Conservation (phyloP, 1,139 yeast genomes). For the Lodderomyces parapsilosis region DNA sequence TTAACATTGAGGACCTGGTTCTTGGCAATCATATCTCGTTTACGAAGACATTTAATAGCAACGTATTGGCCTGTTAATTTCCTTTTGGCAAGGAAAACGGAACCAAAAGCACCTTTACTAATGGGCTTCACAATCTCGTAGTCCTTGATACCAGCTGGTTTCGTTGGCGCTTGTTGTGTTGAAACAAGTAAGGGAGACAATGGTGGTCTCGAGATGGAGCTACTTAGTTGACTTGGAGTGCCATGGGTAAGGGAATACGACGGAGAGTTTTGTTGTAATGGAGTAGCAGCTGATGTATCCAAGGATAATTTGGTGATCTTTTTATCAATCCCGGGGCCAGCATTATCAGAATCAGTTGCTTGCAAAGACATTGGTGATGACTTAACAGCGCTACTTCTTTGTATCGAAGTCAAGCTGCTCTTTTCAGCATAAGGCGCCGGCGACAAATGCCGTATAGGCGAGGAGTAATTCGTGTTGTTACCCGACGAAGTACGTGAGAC, state of each 20-base stretch:
- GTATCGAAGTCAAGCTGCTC: slow-evolving; percentile 55
- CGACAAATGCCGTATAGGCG: slow-evolving; percentile 56
- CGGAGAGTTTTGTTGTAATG: slow-evolving; percentile 2
- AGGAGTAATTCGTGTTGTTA: slow-evolving; percentile 37
- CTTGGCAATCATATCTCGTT: slow-evolving; percentile 94
- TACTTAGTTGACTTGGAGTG: slow-evolving; percentile 13
- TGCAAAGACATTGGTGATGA: slow-evolving; percentile 16
- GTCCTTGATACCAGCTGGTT: slow-evolving; percentile 75
- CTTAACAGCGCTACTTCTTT: slow-evolving; percentile 34
- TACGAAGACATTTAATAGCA: slow-evolving; percentile 91
- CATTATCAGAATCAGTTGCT: slow-evolving; percentile 7
- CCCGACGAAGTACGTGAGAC: slow-evolving; percentile 18
- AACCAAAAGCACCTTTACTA: slow-evolving; percentile 96
- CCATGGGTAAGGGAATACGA: slow-evolving; percentile 8
- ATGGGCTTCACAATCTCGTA: slow-evolving; percentile 91
- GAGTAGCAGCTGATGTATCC: slow-evolving; percentile 8
- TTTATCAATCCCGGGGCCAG: slow-evolving; percentile 8
- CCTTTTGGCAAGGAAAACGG: slow-evolving; percentile 83
- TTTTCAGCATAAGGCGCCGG: slow-evolving; percentile 51
- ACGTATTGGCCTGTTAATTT: slow-evolving; percentile 90
- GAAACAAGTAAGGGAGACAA: slow-evolving; percentile 80
- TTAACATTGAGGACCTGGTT: slow-evolving; percentile 94
- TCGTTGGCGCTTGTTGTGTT: slow-evolving; percentile 51
- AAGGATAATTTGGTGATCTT: slow-evolving; percentile 17
- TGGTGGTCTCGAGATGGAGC: slow-evolving; percentile 51